phyloP scores from a whole-genome alignment of 768 basidiomycete genomes.

The Mycena filopes region DNA sequence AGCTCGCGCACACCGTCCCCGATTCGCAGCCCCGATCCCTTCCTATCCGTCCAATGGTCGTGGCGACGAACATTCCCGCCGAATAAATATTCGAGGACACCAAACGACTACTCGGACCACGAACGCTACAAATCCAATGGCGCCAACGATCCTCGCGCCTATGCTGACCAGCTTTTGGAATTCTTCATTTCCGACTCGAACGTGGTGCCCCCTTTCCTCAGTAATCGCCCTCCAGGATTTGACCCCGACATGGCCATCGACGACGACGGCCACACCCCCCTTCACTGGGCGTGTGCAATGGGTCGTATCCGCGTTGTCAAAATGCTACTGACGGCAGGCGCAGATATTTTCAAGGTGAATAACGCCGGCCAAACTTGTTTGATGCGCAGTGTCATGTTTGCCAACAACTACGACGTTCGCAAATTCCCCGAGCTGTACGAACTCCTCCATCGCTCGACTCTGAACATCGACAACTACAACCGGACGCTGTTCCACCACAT shows the following conservation, averaged over 20 bases:
- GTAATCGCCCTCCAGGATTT: slow-evolving; percentile 89
- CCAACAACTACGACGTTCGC: slow-evolving; percentile 98
- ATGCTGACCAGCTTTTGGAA: slow-evolving; percentile 96
- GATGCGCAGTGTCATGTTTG: slow-evolving; percentile 99
- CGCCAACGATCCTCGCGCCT: slow-evolving; percentile 67
- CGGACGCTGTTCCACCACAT: slow-evolving; percentile 99
- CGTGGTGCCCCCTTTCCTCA: slow-evolving; percentile 87
- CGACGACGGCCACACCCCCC: slow-evolving; percentile 95
- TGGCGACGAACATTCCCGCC: slow-evolving; percentile 47
- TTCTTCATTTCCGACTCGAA: slow-evolving; percentile 99
- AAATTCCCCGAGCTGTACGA: slow-evolving; percentile 99
- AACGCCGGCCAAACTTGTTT: slow-evolving; percentile 95
- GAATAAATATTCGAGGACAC: slow-evolving; percentile 59
- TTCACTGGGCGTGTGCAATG: slow-evolving; percentile 99
- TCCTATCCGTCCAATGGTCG: slow-evolving; percentile 55
- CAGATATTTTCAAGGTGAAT: slow-evolving; percentile 97
- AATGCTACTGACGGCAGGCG: slow-evolving; percentile 90
- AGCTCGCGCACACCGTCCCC: slow-evolving; percentile 96
- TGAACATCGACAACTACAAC: slow-evolving; percentile 98
- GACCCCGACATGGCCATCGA: slow-evolving; percentile 97
- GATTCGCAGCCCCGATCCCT: slow-evolving; percentile 67
- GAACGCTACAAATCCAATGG: slow-evolving; percentile 57
- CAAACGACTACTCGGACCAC: slow-evolving; percentile 57
- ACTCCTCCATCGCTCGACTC: slow-evolving; percentile 94
- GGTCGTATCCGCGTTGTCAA: slow-evolving; percentile 97